Base-by-base conservation (phyloP, 1,139 yeast genomes). In the Candida sanyaensis region DNA sequence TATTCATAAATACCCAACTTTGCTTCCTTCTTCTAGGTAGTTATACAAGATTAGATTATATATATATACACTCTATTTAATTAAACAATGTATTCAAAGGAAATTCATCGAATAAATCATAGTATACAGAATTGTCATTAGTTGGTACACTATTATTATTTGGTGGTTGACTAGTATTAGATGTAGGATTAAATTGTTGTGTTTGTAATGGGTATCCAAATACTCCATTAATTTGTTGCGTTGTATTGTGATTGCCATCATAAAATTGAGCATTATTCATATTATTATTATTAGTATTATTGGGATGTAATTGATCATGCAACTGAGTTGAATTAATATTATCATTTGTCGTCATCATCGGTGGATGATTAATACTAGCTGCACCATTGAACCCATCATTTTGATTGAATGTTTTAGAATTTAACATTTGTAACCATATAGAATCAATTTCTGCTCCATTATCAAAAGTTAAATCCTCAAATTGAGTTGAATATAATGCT, bases 341-440 rank as follows among this genome's bases (percentile, higher is more conserved):
- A 6, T 17, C 17, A 11, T 21, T 21, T 17, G 23, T 4, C 11
- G 21, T 31, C 8, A 13, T 27, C n/a, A 12, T 38, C 6, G 11
- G 40, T 41, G 12, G 24, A 43, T 32, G 34, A 32, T 6, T 26
- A n/a, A 8, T n/a, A 33, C 17, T 17, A 26, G 38, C 33, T 7
- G 28, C 28, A 23, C 43, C 37, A 40, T 42, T 45, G 6, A 42
- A 44, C 5, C 38, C 50, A 37, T 42, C 46, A 32, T 46, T 43
- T 37, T 46, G 51, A n/a, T 42, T 36, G 23, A 30, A 38, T 23
- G 39, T 48, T 30, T 43, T 50, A 43, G 43, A 42, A 5, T 49
- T 48, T 27, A 71, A 60, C 58, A 73, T 63, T 48, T 69, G 73
- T 38, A 66, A 54, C 78, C 78, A 74, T 13, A 72, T 51, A 43